A percentile compares a stretch with the other conserved stretches of the same genome.
Evolutionary conservation across 176 grass and related monocot genomes (phyloP).

Genomic region (Carex cristatella): DNA sequence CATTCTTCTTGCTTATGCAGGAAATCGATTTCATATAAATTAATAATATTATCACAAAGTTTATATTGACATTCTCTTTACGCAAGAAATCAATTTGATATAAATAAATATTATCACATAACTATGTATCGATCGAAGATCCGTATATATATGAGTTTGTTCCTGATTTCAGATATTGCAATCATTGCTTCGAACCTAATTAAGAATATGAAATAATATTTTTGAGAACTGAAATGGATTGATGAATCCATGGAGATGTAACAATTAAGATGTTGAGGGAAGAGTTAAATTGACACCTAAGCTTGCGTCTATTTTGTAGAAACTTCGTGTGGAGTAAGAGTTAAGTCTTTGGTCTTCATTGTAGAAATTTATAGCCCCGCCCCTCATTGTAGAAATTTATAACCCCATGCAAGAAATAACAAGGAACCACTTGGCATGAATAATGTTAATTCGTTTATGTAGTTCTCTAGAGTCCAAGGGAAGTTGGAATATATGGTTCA

Average conservation of each 20-base stretch:
- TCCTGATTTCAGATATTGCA: neutral
- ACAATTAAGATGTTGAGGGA: neutral
- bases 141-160: neutral
- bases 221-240: slow-evolving; percentile 4
- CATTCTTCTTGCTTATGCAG: neutral
- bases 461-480: slow-evolving; percentile 14
- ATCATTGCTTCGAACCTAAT: neutral
- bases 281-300: slow-evolving; percentile 12
- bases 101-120: neutral
- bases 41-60: too few species aligned
- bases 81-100: neutral
- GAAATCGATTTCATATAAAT: neutral
- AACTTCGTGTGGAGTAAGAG: slow-evolving; percentile 25
- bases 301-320: slow-evolving; percentile 5
- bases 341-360: slow-evolving; percentile 21
- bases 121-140: neutral
- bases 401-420: slow-evolving; percentile 1
- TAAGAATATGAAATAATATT: neutral
- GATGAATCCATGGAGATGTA: neutral
- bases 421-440: slow-evolving; percentile 12
- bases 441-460: neutral
- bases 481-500: slow-evolving; percentile 9
- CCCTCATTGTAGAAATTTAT: slow-evolving; percentile 1
- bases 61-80: neutral
- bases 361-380: neutral